These are phyloP conservation scores for Hymenoscyphus repandus DNA, from an alignment of 2,329 filamentous ascomycete species.

Conservation along the genomic window DNA sequence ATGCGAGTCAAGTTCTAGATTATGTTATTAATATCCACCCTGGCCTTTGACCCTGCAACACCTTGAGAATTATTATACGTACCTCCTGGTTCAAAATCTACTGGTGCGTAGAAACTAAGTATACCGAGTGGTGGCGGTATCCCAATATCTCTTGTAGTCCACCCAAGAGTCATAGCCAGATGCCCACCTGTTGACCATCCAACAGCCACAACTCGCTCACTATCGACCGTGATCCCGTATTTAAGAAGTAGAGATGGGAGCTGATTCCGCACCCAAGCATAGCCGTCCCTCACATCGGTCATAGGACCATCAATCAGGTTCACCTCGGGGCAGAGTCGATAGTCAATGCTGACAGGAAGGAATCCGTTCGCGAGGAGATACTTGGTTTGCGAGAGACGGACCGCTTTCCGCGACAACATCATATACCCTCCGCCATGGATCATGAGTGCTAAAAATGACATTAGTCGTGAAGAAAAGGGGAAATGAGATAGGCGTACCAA, in stretches of 20 bases:
- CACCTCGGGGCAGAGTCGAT: slow-evolving; percentile 45
- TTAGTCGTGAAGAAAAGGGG: slow-evolving; percentile 24
- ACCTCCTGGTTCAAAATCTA: slow-evolving; percentile 25
- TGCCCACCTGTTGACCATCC: slow-evolving; percentile 46
- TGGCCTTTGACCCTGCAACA: neutral
- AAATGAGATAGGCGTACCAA: slow-evolving; percentile 37
- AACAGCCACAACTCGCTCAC: slow-evolving; percentile 34
- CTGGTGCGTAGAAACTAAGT: slow-evolving; percentile 41
- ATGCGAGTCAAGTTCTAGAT: neutral
- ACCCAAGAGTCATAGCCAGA: slow-evolving; percentile 40
- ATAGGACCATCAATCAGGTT: slow-evolving; percentile 42
- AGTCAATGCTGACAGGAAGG: slow-evolving; percentile 44
- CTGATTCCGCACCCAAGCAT: slow-evolving; percentile 34
- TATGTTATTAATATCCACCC: neutral
- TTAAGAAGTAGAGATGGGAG: slow-evolving; percentile 23
- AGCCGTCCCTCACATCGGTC: slow-evolving; percentile 39
- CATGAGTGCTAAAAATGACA: slow-evolving; percentile 32
- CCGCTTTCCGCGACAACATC: slow-evolving; percentile 34
- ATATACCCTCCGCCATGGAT: slow-evolving; percentile 41
- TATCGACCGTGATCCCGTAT: slow-evolving; percentile 19
- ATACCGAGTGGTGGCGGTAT: slow-evolving; percentile 37
- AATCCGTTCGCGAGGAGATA: slow-evolving; percentile 36
- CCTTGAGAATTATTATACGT: neutral
- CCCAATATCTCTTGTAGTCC: slow-evolving; percentile 29
- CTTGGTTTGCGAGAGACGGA: slow-evolving; percentile 35